Evolutionary conservation across 2,329 filamentous ascomycete species (phyloP).

Genomic region (Ceratocystis ficicola): DNA sequence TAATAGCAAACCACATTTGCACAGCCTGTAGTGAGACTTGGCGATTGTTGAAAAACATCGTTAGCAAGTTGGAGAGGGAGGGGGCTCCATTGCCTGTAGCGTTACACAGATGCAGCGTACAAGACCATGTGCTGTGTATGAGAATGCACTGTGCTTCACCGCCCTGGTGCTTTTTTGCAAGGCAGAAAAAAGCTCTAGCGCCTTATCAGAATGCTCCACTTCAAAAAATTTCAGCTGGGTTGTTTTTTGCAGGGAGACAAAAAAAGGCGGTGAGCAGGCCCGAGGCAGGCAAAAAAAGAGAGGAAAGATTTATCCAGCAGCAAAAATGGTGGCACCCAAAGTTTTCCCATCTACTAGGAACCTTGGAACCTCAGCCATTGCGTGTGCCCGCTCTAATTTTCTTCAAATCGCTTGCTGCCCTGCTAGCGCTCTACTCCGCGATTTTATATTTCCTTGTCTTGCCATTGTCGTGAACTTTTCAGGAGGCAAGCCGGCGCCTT

Average conservation of each 20-base stretch:
- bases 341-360: conserved; percentile 4
- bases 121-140: neutral
- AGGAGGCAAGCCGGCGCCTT: neutral
- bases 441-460: neutral
- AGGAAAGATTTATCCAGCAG: conserved; percentile 4
- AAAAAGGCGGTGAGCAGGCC: conserved; percentile 23
- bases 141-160: neutral
- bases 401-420: neutral
- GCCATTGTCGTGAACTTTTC: neutral
- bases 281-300: neutral
- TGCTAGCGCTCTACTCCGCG: neutral
- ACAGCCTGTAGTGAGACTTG: no score
- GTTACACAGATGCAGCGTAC: neutral
- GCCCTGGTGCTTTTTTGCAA: neutral
- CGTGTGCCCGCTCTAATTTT: neutral
- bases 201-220: conserved; percentile 18
- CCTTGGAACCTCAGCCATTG: neutral
- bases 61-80: no score
- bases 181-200: conserved; percentile 20
- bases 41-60: no score
- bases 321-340: neutral
- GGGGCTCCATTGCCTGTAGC: no score
- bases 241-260: conserved; percentile 10
- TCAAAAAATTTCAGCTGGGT: conserved; percentile 17
- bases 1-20: no score